Conservation (phyloP, 1,139 yeast genomes). For the Kodamaea suecica region DNA sequence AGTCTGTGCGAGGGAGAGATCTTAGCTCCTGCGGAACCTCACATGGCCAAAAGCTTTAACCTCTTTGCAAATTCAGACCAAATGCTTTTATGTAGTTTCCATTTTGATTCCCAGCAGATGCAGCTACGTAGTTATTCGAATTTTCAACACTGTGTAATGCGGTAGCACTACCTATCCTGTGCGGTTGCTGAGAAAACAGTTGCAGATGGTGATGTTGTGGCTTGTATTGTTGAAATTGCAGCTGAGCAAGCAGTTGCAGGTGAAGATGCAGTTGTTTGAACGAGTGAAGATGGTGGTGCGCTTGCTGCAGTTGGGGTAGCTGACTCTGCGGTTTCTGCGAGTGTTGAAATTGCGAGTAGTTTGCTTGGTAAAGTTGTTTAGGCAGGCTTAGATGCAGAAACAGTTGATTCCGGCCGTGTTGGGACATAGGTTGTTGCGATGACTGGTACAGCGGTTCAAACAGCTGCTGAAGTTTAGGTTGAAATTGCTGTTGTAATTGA, state of each 20-base stretch:
- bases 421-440: neutral
- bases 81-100: too few relatives aligned
- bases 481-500: neutral
- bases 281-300: too few relatives aligned
- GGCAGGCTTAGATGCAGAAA: neutral
- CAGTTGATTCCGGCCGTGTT: too few relatives aligned
- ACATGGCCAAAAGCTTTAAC: too few relatives aligned
- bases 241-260: neutral
- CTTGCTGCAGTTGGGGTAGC: neutral
- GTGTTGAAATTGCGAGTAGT: conserved; percentile 1
- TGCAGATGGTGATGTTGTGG: conserved; percentile 3
- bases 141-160: too few relatives aligned
- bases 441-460: neutral
- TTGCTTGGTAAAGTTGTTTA: too few relatives aligned
- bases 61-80: too few relatives aligned
- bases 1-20: too few relatives aligned
- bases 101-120: too few relatives aligned
- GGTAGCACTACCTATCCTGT: too few relatives aligned
- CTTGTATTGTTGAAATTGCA: neutral
- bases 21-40: too few relatives aligned
- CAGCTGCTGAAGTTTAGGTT: neutral
- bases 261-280: neutral
- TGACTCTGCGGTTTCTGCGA: neutral
- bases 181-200: conserved; percentile 1
- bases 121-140: too few relatives aligned